Conservation (phyloP, 306 rosid genomes). For the Inga oerstediana region DNA sequence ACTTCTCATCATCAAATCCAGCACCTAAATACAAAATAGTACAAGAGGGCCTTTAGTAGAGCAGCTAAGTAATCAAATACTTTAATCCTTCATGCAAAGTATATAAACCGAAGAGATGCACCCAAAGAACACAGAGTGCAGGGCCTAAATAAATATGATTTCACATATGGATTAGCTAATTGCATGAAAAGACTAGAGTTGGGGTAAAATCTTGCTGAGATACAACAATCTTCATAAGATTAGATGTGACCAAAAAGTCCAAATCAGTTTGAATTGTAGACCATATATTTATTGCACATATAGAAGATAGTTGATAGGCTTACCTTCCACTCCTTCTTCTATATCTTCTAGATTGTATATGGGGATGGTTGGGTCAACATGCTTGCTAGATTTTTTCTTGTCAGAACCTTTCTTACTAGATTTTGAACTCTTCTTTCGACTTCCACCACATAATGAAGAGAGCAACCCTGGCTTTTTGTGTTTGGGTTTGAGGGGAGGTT, state of each 20-base stretch:
- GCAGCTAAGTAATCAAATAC: neutral
- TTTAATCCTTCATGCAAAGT: neutral
- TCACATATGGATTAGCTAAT: neutral
- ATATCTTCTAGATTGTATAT: constrained; percentile 86
- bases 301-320: neutral
- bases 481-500: constrained; percentile 91
- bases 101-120: neutral
- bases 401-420: constrained; percentile 77
- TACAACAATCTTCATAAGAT: neutral
- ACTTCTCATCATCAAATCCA: constrained; percentile 94
- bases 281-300: constrained; percentile 4
- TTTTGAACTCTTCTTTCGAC: constrained; percentile 69
- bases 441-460: constrained; percentile 74
- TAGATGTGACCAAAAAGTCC: neutral
- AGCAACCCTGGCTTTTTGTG: constrained; percentile 71
- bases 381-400: constrained; percentile 77
- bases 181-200: neutral
- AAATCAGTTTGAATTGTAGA: neutral
- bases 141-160: neutral
- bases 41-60: neutral
- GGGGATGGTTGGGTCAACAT: constrained; percentile 81
- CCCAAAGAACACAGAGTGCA: neutral
- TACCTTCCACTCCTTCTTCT: constrained; percentile 98
- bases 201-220: neutral
- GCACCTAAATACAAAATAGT: constrained; percentile 51